Conservation (phyloP, 2,329 filamentous ascomycete species). For the Aspergillus texensis region DNA sequence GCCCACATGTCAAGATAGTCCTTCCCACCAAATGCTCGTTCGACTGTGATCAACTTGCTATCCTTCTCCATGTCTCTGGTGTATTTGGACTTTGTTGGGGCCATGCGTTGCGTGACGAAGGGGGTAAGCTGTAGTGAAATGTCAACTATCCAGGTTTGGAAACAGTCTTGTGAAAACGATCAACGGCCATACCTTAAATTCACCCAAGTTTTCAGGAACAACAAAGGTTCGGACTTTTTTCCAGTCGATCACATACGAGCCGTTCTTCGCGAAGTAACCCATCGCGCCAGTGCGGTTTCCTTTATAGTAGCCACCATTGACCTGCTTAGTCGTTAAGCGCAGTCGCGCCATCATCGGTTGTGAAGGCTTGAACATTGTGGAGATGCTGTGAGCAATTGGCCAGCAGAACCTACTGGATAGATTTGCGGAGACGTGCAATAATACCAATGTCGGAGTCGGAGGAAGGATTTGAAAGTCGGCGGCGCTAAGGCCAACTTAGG, state of each 20-base stretch:
- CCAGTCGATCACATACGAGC: slow-evolving; percentile 76
- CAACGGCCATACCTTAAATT: slow-evolving; percentile 68
- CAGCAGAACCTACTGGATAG: not conserved
- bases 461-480: slow-evolving; percentile 31
- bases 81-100: slow-evolving; percentile 38
- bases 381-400: slow-evolving; percentile 6
- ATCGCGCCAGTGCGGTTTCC: slow-evolving; percentile 86
- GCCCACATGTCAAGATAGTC: slow-evolving; percentile 45
- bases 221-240: slow-evolving; percentile 88
- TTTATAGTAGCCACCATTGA: slow-evolving; percentile 95
- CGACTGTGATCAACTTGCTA: slow-evolving; percentile 26
- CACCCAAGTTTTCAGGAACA: slow-evolving; percentile 68
- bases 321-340: slow-evolving; percentile 91
- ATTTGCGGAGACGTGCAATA: slow-evolving; percentile 4
- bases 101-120: slow-evolving; percentile 49
- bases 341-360: slow-evolving; percentile 65
- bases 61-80: slow-evolving; percentile 35
- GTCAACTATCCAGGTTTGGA: not conserved
- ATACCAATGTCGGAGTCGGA: slow-evolving; percentile 14
- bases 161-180: not conserved
- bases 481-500: slow-evolving; percentile 24
- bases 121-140: slow-evolving; percentile 41
- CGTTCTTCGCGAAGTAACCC: slow-evolving; percentile 71
- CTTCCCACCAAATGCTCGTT: slow-evolving; percentile 36
- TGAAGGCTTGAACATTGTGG: slow-evolving; percentile 48